Evolutionary conservation across 768 basidiomycete species (phyloP).

Genomic region (Trametes villosa): DNA sequence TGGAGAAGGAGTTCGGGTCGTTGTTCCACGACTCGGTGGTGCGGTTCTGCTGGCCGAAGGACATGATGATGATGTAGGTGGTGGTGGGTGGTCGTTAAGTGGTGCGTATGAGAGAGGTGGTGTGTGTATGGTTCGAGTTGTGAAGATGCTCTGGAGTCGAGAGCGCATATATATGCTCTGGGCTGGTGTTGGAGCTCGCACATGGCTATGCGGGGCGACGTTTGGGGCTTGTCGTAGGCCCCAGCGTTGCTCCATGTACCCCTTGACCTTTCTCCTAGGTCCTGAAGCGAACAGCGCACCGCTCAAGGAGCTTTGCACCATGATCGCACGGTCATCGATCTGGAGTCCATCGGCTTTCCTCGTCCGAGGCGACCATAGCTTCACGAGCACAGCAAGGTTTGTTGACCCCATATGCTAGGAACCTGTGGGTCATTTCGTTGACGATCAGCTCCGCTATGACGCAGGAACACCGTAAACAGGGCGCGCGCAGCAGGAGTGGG

Average conservation of each 20-base stretch:
- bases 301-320: neutral
- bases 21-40: conserved; percentile 26
- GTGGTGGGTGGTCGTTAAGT: neutral
- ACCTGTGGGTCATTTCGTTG: no score
- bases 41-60: conserved; percentile 15
- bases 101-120: neutral
- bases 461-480: no score
- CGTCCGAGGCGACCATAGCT: no score
- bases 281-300: neutral
- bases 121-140: neutral
- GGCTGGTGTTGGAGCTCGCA: conserved; percentile 7
- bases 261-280: no score
- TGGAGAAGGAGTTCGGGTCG: conserved; percentile 23
- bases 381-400: no score
- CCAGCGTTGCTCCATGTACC: no score
- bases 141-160: neutral
- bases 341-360: no score
- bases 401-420: no score
- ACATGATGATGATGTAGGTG: conserved; percentile 5
- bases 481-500: no score
- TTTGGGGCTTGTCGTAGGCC: no score
- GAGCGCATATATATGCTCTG: neutral
- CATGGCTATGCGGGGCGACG: conserved; percentile 5
- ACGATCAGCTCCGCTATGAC: no score
- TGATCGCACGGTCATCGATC: no score